Percentiles rank a stretch among this genome's conserved stretches.
These are phyloP conservation scores for Lipomyces sp. DNA, from an alignment of 805 yeast genomes.

Conservation along the genomic window DNA sequence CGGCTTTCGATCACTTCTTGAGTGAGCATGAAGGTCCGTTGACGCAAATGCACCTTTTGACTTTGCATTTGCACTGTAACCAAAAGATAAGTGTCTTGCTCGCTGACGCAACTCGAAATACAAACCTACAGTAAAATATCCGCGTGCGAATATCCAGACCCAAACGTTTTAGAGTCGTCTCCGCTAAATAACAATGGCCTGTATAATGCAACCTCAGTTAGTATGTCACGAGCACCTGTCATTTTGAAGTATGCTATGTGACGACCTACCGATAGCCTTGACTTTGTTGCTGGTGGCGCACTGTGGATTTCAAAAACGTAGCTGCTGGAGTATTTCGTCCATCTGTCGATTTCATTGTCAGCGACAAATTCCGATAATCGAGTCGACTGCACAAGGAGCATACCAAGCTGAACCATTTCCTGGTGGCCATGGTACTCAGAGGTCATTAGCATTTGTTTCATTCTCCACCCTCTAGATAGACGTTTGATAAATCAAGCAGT, in stretches of 20 bases:
- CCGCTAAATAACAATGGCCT: slow-evolving; percentile 7
- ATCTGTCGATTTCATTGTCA: neutral
- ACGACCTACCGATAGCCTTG: slow-evolving; percentile 40
- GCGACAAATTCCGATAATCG: neutral
- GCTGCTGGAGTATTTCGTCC: slow-evolving; percentile 28
- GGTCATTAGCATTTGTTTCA: neutral
- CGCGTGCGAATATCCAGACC: slow-evolving; percentile 57
- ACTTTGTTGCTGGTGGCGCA: slow-evolving; percentile 34
- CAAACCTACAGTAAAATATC: slow-evolving; percentile 38
- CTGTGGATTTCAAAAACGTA: slow-evolving; percentile 12
- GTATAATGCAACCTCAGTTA: too few species aligned
- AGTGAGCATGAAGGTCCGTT: too few species aligned
- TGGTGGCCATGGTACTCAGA: slow-evolving; percentile 22
- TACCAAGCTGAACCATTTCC: slow-evolving; percentile 44
- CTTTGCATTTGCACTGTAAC: neutral
- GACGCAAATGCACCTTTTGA: slow-evolving; percentile 12
- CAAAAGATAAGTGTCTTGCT: neutral
- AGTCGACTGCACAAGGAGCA: neutral
- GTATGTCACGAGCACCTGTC: too few species aligned
- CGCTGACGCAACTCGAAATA: too few species aligned
- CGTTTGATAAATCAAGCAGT: neutral
- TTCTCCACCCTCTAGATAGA: too few species aligned
- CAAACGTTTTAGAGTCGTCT: slow-evolving; percentile 46
- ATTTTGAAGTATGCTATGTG: too few species aligned
- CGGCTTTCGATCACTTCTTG: slow-evolving; percentile 13